phyloP scores from a whole-genome alignment of 768 basidiomycete genomes.

The Coprinopsis marcescibilis region DNA sequence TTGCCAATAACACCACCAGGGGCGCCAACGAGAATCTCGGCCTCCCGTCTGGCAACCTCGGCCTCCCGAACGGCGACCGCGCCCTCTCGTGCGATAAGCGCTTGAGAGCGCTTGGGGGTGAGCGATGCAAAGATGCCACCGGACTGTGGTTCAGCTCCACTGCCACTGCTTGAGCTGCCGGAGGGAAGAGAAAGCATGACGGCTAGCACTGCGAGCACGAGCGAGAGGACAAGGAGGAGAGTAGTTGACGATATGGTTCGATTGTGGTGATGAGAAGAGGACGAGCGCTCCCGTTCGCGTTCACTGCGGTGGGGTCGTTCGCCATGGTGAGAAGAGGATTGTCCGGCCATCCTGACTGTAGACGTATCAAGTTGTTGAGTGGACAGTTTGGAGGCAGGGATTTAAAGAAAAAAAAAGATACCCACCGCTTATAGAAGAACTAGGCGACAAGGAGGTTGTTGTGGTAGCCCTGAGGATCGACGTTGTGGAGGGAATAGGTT shows the following conservation, averaged over 20 bases:
- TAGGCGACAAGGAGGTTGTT: constrained; percentile 76
- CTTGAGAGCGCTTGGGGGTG: constrained; percentile 78
- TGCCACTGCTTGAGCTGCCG: constrained; percentile 27
- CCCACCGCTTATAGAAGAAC: constrained; percentile 47
- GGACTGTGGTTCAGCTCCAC: constrained; percentile 31
- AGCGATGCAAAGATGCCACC: constrained; percentile 67
- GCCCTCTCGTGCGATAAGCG: constrained; percentile 72
- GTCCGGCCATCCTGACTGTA: constrained; percentile 74
- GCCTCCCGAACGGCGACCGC: constrained; percentile 79
- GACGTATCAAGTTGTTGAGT: too few species aligned
- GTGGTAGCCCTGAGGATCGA: constrained; percentile 53
- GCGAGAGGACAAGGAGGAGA: constrained; percentile 78
- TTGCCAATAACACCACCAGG: constrained; percentile 73
- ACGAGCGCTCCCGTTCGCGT: constrained; percentile 49
- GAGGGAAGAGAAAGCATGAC: constrained; percentile 86
- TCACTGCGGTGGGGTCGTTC: constrained; percentile 50
- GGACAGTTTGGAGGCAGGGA: constrained; percentile 11
- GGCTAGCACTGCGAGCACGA: constrained; percentile 82
- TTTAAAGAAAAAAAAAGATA: constrained; percentile 12
- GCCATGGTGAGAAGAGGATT: constrained; percentile 77
- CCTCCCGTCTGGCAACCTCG: constrained; percentile 85
- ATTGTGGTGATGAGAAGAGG: constrained; percentile 66
- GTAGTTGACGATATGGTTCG: constrained; percentile 88
- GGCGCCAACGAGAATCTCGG: constrained; percentile 76
- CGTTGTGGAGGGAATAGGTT: constrained; percentile 39